Base-by-base conservation (phyloP, 371 early-diverging fungal genomes). In the Apophysomyces elegans region DNA sequence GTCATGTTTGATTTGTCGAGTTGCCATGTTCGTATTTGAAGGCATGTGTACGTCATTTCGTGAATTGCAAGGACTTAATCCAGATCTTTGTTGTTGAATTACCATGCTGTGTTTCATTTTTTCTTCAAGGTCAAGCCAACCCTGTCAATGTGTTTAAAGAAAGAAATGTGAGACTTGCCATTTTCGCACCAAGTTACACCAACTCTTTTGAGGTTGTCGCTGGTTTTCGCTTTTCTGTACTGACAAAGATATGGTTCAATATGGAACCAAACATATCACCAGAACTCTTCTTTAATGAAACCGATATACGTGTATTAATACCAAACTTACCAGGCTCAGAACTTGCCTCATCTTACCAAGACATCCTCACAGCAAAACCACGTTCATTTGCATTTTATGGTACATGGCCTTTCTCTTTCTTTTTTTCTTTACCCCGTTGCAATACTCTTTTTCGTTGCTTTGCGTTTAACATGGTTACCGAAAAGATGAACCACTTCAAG, bases 241-340 rank as follows among this genome's bases (percentile, higher is more conserved):
- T 41, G 21, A 26, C 21, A 21, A 21, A 50, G 16, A 21, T 41
- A 59, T 59, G 60, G 43, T 59, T 59, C 21, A 44, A 32, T 35
- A 69, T 64, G 69, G 69, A 69, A 39, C 32, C 69, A 18, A 66
- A 58, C 50, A 61, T 70, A 46, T 74, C 71, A 37, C 69, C 75
- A 14, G 81, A 81, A 56, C 63, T 76, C 4, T 76, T 81, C 47
- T 81, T 81, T 46, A 81, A 81, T 66, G 81, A 83, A 43, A 82
- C 90, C 4, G 79, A 92, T 59, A 81, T 88, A 65, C 83, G 86
- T 59, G 84, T 93, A 60, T 67, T 91, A 64, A 87, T 91, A 59
- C 93, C 94, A 18, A 85, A 80, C 59, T 57, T 84, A 36, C 72
- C 84, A 36, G 58, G 58, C 36, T n/a, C 58, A 37, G 56, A 36